A percentile compares a stretch with the other conserved stretches of the same genome.
Conservation (phyloP, 2,329 filamentous ascomycete genomes). For the Ophiostoma perfectum region DNA sequence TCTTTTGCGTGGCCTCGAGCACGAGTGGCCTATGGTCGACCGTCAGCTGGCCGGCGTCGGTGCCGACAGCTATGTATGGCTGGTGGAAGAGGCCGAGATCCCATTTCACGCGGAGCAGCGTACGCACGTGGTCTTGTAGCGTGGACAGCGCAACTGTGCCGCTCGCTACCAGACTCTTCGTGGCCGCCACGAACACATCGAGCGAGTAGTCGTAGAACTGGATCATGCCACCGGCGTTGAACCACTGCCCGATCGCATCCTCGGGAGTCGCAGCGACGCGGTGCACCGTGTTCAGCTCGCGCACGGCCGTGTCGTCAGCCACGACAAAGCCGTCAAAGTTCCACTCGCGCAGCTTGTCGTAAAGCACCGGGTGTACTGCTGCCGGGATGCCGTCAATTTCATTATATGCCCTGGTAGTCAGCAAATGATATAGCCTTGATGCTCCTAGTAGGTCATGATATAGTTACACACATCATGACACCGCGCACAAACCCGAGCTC, state of each 20-base stretch:
- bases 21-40: neutral
- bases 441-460: neutral
- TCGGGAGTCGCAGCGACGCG: neutral
- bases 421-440: neutral
- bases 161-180: neutral
- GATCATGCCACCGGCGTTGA: constrained; percentile 19
- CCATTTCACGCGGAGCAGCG: neutral
- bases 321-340: constrained; percentile 15
- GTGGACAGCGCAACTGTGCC: neutral
- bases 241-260: constrained; percentile 16
- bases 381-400: constrained; percentile 18
- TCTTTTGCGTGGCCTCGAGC: neutral
- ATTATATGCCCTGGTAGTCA: constrained; percentile 11
- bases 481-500: constrained; percentile 15
- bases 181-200: constrained; percentile 10
- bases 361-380: constrained; percentile 14
- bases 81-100: neutral
- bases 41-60: neutral
- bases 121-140: neutral
- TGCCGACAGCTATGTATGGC: neutral
- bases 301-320: constrained; percentile 17
- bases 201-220: constrained; percentile 16
- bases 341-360: constrained; percentile 7
- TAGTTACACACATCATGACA: constrained; percentile 11
- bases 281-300: constrained; percentile 13